These are phyloP conservation scores for Pyronema omphalodes DNA, from an alignment of 495 filamentous ascomycete genomes.

Conservation along the genomic window DNA sequence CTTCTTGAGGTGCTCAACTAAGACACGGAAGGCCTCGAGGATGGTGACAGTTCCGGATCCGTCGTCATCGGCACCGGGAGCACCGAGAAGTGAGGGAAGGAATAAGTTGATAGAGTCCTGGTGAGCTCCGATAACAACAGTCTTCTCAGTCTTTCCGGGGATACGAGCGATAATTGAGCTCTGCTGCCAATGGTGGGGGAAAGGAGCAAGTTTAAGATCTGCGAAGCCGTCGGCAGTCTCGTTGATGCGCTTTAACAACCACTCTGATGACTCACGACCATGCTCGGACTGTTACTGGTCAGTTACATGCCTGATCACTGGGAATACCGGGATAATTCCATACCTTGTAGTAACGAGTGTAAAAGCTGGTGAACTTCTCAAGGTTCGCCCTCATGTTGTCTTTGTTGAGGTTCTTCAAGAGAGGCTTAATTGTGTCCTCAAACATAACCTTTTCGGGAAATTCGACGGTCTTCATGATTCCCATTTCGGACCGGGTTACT, in stretches of 20 bases:
- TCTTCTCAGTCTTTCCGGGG: constrained; percentile 69
- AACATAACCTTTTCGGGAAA: constrained; percentile 54
- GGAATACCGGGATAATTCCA: not conserved
- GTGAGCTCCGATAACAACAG: constrained; percentile 58
- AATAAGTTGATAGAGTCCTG: constrained; percentile 83
- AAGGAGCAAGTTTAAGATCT: constrained; percentile 49
- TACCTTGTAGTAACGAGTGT: constrained; percentile 71
- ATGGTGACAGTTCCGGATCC: constrained; percentile 64
- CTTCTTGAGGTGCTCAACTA: constrained; percentile 40
- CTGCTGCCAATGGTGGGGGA: constrained; percentile 77
- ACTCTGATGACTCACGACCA: constrained; percentile 73
- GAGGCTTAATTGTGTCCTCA: constrained; percentile 44
- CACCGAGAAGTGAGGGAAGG: constrained; percentile 61
- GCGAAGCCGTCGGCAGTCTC: constrained; percentile 50
- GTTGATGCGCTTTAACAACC: constrained; percentile 64
- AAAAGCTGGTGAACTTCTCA: constrained; percentile 57
- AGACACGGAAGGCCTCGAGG: constrained; percentile 47
- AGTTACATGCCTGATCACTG: too few species aligned
- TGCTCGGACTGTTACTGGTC: constrained; percentile 36
- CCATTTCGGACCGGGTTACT: constrained; percentile 11
- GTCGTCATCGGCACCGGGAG: constrained; percentile 62
- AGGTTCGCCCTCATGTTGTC: constrained; percentile 61
- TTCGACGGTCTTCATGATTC: constrained; percentile 27
- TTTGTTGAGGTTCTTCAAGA: constrained; percentile 53
- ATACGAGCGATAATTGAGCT: constrained; percentile 83